phyloP scores from a whole-genome alignment of 805 yeast genomes.

The Cyberlindnera suaveolens region DNA sequence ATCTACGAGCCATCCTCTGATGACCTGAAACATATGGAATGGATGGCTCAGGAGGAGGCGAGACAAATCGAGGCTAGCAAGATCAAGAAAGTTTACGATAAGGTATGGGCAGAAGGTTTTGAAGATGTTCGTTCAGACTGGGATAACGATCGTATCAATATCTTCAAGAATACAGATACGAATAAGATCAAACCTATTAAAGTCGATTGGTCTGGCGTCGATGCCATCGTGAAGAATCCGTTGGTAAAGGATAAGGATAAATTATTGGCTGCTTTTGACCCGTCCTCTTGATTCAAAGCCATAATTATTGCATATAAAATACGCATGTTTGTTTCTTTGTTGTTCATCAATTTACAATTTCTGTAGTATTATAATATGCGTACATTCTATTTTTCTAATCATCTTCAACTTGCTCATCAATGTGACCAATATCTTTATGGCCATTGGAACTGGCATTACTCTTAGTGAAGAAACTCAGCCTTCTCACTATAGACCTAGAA shows the following conservation, averaged over 20 bases:
- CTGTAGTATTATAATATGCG: background rate
- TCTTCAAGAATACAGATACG: slow-evolving; percentile 72
- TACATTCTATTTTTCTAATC: slow-evolving; percentile 3
- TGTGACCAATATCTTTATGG: slow-evolving; percentile 9
- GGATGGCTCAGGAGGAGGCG: slow-evolving; percentile 83
- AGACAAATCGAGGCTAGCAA: slow-evolving; percentile 58
- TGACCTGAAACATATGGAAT: slow-evolving; percentile 82
- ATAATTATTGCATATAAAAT: background rate
- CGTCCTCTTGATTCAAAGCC: slow-evolving; percentile 7
- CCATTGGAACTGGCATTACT: slow-evolving; percentile 5
- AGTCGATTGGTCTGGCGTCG: slow-evolving; percentile 72
- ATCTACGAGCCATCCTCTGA: slow-evolving; percentile 93
- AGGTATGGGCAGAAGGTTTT: slow-evolving; percentile 74
- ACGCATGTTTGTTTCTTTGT: background rate
- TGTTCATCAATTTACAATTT: background rate
- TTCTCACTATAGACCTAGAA: slow-evolving; percentile 17
- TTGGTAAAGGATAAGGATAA: slow-evolving; percentile 21
- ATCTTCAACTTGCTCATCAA: slow-evolving; percentile 19
- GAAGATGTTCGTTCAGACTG: slow-evolving; percentile 71
- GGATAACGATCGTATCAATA: slow-evolving; percentile 63
- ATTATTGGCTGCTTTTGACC: slow-evolving; percentile 26
- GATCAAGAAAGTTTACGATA: slow-evolving; percentile 57
- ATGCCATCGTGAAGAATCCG: slow-evolving; percentile 24
- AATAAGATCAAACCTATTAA: slow-evolving; percentile 41
- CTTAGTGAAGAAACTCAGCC: slow-evolving; percentile 21